Conservation (phyloP, 2,329 filamentous ascomycete species). For the Cladosporium halotolerans region DNA sequence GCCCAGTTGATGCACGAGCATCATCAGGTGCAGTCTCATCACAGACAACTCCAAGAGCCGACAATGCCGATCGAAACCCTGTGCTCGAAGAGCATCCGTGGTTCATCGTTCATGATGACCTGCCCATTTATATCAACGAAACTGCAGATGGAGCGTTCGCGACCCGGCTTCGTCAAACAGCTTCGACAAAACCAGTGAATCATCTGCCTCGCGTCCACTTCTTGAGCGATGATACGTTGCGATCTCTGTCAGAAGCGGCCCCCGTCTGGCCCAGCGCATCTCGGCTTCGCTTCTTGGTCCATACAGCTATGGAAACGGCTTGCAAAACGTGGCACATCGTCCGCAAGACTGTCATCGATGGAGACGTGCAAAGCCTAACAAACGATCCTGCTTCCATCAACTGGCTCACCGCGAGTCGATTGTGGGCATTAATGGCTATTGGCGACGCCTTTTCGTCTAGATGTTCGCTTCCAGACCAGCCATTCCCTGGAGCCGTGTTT, state of each 20-base stretch:
- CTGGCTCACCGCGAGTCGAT: slow-evolving; percentile 34
- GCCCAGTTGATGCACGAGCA: slow-evolving; percentile 6
- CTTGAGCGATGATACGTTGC: slow-evolving; percentile 28
- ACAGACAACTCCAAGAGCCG: slow-evolving; percentile 17
- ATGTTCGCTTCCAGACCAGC: slow-evolving; percentile 28
- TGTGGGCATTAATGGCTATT: slow-evolving; percentile 42
- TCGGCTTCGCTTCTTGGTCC: slow-evolving; percentile 34
- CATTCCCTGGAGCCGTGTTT: slow-evolving; percentile 41
- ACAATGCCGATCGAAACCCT: slow-evolving; percentile 29
- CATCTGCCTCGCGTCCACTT: slow-evolving; percentile 33
- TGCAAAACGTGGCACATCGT: slow-evolving; percentile 40
- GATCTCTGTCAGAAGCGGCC: slow-evolving; percentile 30
- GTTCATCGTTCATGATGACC: slow-evolving; percentile 31
- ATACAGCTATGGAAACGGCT: slow-evolving; percentile 38
- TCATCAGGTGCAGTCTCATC: slow-evolving; percentile 2
- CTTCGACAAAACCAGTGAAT: slow-evolving; percentile 20
- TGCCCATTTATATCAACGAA: slow-evolving; percentile 33
- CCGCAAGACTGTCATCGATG: slow-evolving; percentile 33
- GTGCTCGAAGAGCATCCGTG: slow-evolving; percentile 32
- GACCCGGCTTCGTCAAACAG: slow-evolving; percentile 31
- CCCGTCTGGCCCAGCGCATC: slow-evolving; percentile 37
- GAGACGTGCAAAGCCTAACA: slow-evolving; percentile 35
- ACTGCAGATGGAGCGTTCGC: slow-evolving; percentile 35
- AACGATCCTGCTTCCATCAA: slow-evolving; percentile 31
- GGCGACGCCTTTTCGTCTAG: slow-evolving; percentile 42